These are phyloP conservation scores for Botryobasidium botryosum DNA, from an alignment of 768 basidiomycete genomes.

Conservation along the genomic window DNA sequence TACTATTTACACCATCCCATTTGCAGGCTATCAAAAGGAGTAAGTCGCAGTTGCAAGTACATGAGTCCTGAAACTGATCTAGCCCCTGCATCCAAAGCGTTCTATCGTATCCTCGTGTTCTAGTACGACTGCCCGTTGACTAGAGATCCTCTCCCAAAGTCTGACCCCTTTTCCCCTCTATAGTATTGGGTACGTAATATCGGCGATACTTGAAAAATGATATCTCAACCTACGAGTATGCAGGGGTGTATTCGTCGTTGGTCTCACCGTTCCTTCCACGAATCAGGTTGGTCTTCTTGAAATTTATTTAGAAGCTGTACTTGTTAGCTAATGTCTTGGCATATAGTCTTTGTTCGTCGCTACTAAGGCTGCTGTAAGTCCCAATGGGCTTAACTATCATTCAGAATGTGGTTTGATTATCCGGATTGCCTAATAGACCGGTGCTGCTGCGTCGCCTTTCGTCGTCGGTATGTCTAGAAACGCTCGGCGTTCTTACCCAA, in stretches of 20 bases:
- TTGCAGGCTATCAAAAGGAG: slow-evolving; percentile 37
- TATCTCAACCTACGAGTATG: too few species aligned
- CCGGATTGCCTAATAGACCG: slow-evolving; percentile 13
- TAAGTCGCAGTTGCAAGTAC: too few species aligned
- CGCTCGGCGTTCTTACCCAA: not conserved
- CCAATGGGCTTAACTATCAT: not conserved
- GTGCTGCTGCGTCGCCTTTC: slow-evolving; percentile 48
- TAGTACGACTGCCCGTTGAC: slow-evolving; percentile 32
- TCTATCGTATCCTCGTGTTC: slow-evolving; percentile 38
- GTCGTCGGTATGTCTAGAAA: slow-evolving; percentile 28
- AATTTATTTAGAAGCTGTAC: too few species aligned
- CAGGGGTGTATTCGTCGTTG: slow-evolving; percentile 47
- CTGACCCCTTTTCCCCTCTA: not conserved
- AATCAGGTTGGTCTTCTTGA: too few species aligned
- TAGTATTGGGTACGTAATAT: not conserved
- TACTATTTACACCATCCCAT: slow-evolving; percentile 9
- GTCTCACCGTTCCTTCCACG: slow-evolving; percentile 49
- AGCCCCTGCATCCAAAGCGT: too few species aligned
- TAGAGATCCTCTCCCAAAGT: not conserved
- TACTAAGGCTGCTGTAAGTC: slow-evolving; percentile 18
- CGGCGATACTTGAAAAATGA: not conserved
- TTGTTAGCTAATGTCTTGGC: too few species aligned
- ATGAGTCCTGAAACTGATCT: too few species aligned
- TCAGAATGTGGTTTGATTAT: not conserved
- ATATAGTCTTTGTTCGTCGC: slow-evolving; percentile 27